Evolutionary conservation across 176 grass and related monocot species (phyloP), one percentile per base, ranked within the genome.

Genomic region (Coix lacrymajobi): DNA sequence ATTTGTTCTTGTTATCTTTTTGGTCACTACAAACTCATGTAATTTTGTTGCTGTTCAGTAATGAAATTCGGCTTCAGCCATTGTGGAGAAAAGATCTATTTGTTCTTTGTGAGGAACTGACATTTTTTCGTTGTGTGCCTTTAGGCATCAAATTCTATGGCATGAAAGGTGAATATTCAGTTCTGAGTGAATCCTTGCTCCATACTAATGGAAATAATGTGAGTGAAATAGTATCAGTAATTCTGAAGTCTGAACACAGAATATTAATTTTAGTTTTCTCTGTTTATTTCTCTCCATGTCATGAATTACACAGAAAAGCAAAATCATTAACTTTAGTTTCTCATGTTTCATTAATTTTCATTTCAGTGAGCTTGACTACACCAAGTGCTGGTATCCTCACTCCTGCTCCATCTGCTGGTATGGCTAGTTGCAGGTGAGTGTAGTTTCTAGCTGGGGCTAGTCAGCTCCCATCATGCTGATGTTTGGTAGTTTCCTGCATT

Each of bases 211-310:
- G 7, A 71, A 71, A 46, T 30, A 71, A n/a, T 17, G 39, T 30
- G 14, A 26, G 13, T 46, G 40, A 46, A 71, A 71, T 71, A 71
- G 7, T 8, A 71, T 71, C 40, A 71, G 28, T 51, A 74, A 32
- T 32, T 31, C 54, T 58, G n/a, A 58, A 68, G 33, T 69, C 46
- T 69, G 33, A 20, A 81, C 45, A 52, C 45, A 80, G 32, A 51
- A 78, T 79, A 63, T 84, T 37, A 24, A 26, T 84, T 84, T 24
- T 48, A 58, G 54, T 77, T 68, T 68, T 17, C 34, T 58, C 25
- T 66, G 24, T 43, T 32, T 66, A 34, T 56, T 32, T 39, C 17
- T n/a, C 25, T 69, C 28, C 68, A 4, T 17, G 7, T 46, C 29
- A 43, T 71, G 41, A 31, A 15, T 72, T 78, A 30, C 19, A 78